Evolutionary conservation across 140 eudicot species (phyloP).

Genomic region (Senecio squalidus): DNA sequence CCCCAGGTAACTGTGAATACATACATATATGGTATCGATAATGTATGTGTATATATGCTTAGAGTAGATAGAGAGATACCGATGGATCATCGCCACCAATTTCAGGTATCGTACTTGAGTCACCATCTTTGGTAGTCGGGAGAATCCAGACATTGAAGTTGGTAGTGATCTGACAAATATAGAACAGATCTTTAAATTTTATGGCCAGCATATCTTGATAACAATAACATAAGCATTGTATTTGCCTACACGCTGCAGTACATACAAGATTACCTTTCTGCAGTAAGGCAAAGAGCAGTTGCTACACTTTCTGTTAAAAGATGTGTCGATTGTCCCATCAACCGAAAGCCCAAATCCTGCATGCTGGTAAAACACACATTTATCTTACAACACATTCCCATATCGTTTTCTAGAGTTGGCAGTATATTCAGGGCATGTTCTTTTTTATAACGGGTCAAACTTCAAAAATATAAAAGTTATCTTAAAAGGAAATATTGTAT

Average conservation of each 20-base stretch:
- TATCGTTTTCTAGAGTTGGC: neutral
- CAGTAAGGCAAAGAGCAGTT: conserved; percentile 72
- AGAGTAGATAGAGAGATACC: conserved; percentile 31
- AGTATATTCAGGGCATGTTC: neutral
- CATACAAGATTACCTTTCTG: conserved; percentile 46
- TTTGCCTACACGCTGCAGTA: neutral
- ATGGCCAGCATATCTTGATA: neutral
- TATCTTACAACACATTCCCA: conserved; percentile 3
- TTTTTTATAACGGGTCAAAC: neutral
- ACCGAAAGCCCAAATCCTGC: conserved; percentile 89
- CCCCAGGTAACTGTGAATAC: too few relatives aligned
- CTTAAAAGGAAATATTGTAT: neutral
- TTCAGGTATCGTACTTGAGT: conserved; percentile 50
- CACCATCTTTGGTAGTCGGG: conserved; percentile 41
- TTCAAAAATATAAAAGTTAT: too few relatives aligned
- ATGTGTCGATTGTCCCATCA: conserved; percentile 60
- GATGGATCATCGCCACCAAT: conserved; percentile 87
- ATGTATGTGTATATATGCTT: neutral
- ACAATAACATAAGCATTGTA: conserved; percentile 1
- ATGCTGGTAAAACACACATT: conserved; percentile 41
- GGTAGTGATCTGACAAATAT: conserved; percentile 45
- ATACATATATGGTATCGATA: neutral
- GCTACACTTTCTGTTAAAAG: conserved; percentile 66
- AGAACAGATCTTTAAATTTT: neutral
- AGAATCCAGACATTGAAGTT: conserved; percentile 74